phyloP scores from a whole-genome alignment of 2,329 filamentous ascomycete genomes.

The Coniella lustricola region DNA sequence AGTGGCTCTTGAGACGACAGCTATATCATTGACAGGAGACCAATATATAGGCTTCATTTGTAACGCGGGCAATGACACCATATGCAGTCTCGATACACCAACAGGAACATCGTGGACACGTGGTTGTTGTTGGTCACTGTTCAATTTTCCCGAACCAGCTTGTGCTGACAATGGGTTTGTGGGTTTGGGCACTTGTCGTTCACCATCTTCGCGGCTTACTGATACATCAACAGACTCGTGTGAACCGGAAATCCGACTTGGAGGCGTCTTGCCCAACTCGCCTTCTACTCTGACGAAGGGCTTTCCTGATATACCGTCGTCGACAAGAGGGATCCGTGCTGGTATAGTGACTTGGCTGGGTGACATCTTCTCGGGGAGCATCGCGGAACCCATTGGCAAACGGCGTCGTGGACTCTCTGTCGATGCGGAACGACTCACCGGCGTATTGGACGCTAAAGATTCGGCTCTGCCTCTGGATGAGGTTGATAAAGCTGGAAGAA shows the following conservation, averaged over 20 bases:
- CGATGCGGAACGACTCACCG: constrained; percentile 4
- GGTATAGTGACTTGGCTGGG: constrained; percentile 10
- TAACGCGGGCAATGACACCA: constrained; percentile 74
- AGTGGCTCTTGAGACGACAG: constrained; percentile 74
- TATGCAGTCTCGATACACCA: constrained; percentile 81
- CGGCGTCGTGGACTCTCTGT: constrained; percentile 14
- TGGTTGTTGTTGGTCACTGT: background rate
- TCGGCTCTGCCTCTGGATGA: constrained; percentile 13
- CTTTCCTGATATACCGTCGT: constrained; percentile 48
- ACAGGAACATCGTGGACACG: constrained; percentile 61
- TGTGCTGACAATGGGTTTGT: background rate
- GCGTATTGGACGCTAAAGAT: constrained; percentile 8
- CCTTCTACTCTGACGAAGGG: constrained; percentile 43
- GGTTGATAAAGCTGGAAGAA: constrained; percentile 10
- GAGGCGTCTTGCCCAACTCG: background rate
- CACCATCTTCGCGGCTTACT: background rate
- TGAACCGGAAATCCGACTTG: background rate
- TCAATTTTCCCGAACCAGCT: background rate
- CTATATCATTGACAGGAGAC: constrained; percentile 86
- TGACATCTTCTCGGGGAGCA: constrained; percentile 16
- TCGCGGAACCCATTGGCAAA: no score
- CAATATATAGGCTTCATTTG: constrained; percentile 97
- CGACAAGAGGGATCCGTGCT: constrained; percentile 23
- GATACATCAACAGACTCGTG: background rate
- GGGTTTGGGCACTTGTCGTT: background rate